Percentiles rank a stretch among this genome's conserved stretches.
These are phyloP conservation scores for Truncatella angustata DNA, from an alignment of 2,329 filamentous ascomycete genomes.

Conservation along the genomic window DNA sequence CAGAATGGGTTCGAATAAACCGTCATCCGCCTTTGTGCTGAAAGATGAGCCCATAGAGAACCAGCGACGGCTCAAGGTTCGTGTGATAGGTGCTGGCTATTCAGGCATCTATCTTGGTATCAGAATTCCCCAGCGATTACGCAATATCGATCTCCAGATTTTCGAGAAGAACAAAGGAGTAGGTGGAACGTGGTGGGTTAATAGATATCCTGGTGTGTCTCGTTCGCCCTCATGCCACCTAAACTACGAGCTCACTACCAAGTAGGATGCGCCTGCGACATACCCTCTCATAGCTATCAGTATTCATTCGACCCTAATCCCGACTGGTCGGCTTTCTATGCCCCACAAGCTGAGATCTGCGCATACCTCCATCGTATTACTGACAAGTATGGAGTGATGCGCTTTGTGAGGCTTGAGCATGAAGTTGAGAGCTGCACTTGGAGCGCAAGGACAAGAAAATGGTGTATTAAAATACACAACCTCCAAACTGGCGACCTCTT, in stretches of 20 bases:
- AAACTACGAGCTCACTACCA: neutral
- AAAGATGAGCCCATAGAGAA: constrained; percentile 28
- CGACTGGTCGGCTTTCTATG: constrained; percentile 52
- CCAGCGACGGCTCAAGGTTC: constrained; percentile 31
- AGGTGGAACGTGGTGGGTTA: constrained; percentile 38
- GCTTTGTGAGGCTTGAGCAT: constrained; percentile 44
- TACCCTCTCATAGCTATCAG: constrained; percentile 51
- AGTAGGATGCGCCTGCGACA: constrained; percentile 29
- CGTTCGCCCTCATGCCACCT: neutral
- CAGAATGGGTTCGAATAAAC: too few species aligned
- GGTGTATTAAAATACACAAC: constrained; percentile 35
- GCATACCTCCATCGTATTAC: constrained; percentile 46
- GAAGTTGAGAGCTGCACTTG: constrained; percentile 39
- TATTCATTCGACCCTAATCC: constrained; percentile 56
- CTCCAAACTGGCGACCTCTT: constrained; percentile 33
- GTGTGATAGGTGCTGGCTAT: constrained; percentile 33
- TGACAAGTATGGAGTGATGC: constrained; percentile 42
- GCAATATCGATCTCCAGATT: constrained; percentile 31
- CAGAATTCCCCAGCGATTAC: constrained; percentile 30
- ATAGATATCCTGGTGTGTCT: constrained; percentile 32
- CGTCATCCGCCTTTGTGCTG: constrained; percentile 15
- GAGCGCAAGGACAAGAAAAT: constrained; percentile 37
- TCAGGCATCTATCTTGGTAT: constrained; percentile 33
- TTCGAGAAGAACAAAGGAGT: constrained; percentile 33
- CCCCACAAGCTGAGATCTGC: constrained; percentile 45